A percentile compares a stretch with the other conserved stretches of the same genome.
Conservation (phyloP, 345 rosid species). For the Leavenworthia alabamica region DNA sequence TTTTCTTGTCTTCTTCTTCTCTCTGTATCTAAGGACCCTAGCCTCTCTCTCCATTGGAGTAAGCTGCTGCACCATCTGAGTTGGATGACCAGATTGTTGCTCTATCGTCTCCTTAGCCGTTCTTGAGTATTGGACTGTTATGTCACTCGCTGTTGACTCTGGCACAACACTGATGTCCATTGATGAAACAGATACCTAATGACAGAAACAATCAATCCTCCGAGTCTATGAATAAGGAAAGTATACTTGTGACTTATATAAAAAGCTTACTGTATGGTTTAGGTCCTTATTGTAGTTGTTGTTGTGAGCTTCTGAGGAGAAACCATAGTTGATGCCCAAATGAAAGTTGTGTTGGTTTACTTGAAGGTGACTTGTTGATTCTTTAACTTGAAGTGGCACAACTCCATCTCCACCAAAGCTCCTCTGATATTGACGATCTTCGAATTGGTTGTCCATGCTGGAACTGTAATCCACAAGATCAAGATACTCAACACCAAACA, state of each 20-base stretch:
- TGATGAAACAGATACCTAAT: conserved; percentile 64
- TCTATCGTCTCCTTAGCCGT: conserved; percentile 55
- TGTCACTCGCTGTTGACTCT: conserved; percentile 59
- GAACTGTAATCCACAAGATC: conserved; percentile 71
- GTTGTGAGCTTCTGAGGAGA: conserved; percentile 39
- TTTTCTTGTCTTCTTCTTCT: conserved; percentile 83
- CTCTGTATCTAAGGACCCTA: conserved; percentile 85
- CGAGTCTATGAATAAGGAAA: neutral
- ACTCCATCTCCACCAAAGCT: conserved; percentile 57
- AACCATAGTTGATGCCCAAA: conserved; percentile 42
- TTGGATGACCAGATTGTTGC: conserved; percentile 45
- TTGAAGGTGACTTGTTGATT: conserved; percentile 40
- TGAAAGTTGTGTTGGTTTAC: conserved; percentile 43
- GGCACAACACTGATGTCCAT: conserved; percentile 65
- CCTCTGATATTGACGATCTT: conserved; percentile 41
- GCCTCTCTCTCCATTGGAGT: conserved; percentile 84
- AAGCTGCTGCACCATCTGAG: conserved; percentile 56
- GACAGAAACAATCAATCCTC: neutral
- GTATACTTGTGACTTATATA: neutral
- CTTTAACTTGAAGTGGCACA: conserved; percentile 56
- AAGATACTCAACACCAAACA: conserved; percentile 69
- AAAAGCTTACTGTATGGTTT: conserved; percentile 46
- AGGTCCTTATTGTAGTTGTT: conserved; percentile 39
- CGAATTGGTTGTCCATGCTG: conserved; percentile 40
- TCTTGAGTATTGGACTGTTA: conserved; percentile 47